A percentile compares a stretch with the other conserved stretches of the same genome.
These are phyloP conservation scores for Sphaerulina populicola DNA, from an alignment of 2,329 filamentous ascomycete species.

Conservation along the genomic window DNA sequence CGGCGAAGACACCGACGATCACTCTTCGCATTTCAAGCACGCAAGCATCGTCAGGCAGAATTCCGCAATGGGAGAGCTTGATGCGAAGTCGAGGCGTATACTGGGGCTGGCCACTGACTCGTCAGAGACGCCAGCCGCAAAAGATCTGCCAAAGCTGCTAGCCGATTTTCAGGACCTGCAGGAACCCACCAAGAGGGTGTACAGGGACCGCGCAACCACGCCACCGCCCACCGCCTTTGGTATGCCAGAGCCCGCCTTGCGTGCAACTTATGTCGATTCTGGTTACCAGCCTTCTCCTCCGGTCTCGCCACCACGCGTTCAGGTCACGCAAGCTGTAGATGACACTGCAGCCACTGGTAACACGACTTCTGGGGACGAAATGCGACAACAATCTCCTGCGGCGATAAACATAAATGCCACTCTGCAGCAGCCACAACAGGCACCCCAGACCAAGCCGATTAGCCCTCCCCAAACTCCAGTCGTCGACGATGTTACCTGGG, in stretches of 20 bases:
- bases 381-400: constrained; percentile 6
- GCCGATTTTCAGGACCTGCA: constrained; percentile 12
- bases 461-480: constrained; percentile 60
- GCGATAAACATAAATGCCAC: constrained; percentile 9
- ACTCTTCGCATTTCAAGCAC: constrained; percentile 35
- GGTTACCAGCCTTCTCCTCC: constrained; percentile 78
- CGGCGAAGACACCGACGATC: constrained; percentile 55
- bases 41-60: constrained; percentile 37
- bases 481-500: constrained; percentile 27
- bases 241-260: constrained; percentile 19
- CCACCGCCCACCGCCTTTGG: constrained; percentile 13
- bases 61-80: constrained; percentile 29
- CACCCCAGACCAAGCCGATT: constrained; percentile 36
- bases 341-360: constrained; percentile 9
- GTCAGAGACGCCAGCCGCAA: constrained; percentile 10
- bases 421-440: constrained; percentile 12
- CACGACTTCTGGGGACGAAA: constrained; percentile 10
- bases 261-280: constrained; percentile 58
- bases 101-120: constrained; percentile 31
- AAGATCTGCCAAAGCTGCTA: constrained; percentile 10
- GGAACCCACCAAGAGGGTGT: constrained; percentile 8
- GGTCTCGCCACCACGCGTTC: constrained; percentile 55
- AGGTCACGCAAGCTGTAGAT: constrained; percentile 10
- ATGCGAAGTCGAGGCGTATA: constrained; percentile 42
- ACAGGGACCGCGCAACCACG: constrained; percentile 20